phyloP scores from a whole-genome alignment of 495 filamentous ascomycete species.

The Gamarada debralockiae region DNA sequence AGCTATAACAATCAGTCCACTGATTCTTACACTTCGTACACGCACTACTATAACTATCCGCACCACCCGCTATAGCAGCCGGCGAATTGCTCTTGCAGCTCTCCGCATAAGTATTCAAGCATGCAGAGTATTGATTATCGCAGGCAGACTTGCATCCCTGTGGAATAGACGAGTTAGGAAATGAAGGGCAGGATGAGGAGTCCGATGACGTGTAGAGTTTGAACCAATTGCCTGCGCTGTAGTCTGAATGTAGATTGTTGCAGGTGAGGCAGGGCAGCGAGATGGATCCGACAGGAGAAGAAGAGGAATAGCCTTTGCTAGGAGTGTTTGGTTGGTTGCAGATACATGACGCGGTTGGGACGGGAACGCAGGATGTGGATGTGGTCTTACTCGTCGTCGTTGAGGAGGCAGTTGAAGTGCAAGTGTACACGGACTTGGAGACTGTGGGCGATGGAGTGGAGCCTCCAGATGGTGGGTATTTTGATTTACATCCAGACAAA shows the following conservation, averaged over 20 bases:
- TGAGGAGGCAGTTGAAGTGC: conserved; percentile 12
- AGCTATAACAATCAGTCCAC: conserved; percentile 33
- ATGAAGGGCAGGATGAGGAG: conserved; percentile 33
- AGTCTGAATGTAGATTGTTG: conserved; percentile 41
- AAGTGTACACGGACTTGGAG: conserved; percentile 31
- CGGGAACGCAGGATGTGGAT: conserved; percentile 28
- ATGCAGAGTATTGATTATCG: conserved; percentile 43
- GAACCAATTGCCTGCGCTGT: conserved; percentile 30
- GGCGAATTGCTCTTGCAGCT: too few species aligned
- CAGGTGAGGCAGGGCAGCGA: conserved; percentile 43
- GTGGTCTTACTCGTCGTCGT: conserved; percentile 10
- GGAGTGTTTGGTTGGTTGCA: conserved; percentile 38
- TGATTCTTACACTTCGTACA: conserved; percentile 35
- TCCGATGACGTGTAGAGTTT: conserved; percentile 40
- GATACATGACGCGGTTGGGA: conserved; percentile 40
- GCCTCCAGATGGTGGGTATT: conserved; percentile 33
- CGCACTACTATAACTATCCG: conserved; percentile 28
- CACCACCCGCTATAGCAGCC: conserved; percentile 13
- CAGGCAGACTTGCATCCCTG: conserved; percentile 44
- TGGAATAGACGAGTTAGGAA: conserved; percentile 21
- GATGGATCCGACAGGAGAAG: conserved; percentile 42
- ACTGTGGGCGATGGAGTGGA: conserved; percentile 28
- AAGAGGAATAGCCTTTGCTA: conserved; percentile 33
- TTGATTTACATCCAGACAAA: conserved; percentile 32
- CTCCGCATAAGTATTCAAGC: conserved; percentile 38